phyloP scores from a whole-genome alignment of 2,329 filamentous ascomycete species.

The Endothia cerciana region DNA sequence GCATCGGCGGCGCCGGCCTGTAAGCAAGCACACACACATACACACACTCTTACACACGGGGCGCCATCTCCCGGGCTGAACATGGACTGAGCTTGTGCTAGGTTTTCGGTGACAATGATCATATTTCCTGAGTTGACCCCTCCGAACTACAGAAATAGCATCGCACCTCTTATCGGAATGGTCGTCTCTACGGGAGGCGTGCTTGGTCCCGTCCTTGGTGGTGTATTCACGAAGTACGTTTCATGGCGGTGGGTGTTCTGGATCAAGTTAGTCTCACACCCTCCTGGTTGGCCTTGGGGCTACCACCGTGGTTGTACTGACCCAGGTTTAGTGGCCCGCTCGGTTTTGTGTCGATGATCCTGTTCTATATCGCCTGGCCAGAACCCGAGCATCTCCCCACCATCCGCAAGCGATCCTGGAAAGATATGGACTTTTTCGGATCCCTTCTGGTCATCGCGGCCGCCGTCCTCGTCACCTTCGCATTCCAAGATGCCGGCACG shows the following conservation, averaged over 20 bases:
- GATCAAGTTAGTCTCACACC: constrained; percentile 53
- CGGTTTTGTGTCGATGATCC: constrained; percentile 48
- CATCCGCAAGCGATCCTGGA: constrained; percentile 48
- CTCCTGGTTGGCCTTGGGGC: background rate
- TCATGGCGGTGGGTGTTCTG: constrained; percentile 62
- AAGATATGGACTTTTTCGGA: constrained; percentile 57
- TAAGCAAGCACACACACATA: no score
- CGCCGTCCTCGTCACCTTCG: constrained; percentile 59
- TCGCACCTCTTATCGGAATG: constrained; percentile 53
- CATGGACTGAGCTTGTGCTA: background rate
- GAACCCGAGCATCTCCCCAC: constrained; percentile 43
- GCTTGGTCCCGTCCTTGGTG: constrained; percentile 56
- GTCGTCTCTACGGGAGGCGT: constrained; percentile 54
- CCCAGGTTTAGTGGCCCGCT: constrained; percentile 51
- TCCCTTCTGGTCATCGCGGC: constrained; percentile 57
- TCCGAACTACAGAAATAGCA: constrained; percentile 42
- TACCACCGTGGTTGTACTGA: constrained; percentile 27
- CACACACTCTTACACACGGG: no score
- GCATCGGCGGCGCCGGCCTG: constrained; percentile 55
- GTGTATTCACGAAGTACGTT: constrained; percentile 52
- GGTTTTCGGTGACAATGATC: constrained; percentile 60
- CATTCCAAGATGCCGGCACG: constrained; percentile 57
- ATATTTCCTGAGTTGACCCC: constrained; percentile 57
- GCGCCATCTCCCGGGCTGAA: constrained; percentile 41
- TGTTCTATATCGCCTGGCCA: constrained; percentile 58